Base-by-base conservation (phyloP, 2,329 filamentous ascomycete genomes). In the Pseudogymnoascus sp. region DNA sequence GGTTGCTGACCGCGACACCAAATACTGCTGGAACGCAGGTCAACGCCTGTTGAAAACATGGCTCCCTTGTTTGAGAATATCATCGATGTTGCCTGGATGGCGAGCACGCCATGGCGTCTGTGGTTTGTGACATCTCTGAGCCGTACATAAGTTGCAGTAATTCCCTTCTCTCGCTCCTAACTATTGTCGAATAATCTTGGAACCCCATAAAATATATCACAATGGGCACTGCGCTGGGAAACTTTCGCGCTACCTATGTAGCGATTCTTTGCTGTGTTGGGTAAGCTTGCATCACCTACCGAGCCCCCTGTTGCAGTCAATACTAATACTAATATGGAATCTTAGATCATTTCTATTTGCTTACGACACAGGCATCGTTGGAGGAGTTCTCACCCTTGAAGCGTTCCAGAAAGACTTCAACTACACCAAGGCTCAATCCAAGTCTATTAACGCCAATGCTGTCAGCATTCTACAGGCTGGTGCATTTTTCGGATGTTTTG, bases 391-490 rank as follows among this genome's bases (percentile, higher is more conserved):
- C 58, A 78, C 77, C 1, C 68, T 79, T 10, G 61, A 68, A 29
- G 75, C 75, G 4, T 80, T 78, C 66, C 68, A 75, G 41, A 64
- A 71, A 50, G 76, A 77, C 63, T 79, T 78, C 63, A 64, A 71
- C 9, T 79, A 77, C 63, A 71, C 71, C n/a, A 68, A 70, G 9
- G 67, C 68, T 3, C 67, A 77, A 47, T 71, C 73, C 60, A 78
- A 76, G 0, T 72, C 70, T 3, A 70, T 76, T 64, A 78, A 76
- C 62, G 77, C 77, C 4, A 75, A 79, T 47, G 75, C 77, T 26
- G 77, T 80, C 17, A 76, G 77, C 2, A 76, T 81, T 33, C 79
- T 81, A 61, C 78, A 82, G 65, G 75, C 78, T 17, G 79, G 79
- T 24, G 78, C 79, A 26, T 78, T 82, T 61, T 73, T 78, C 11